Evolutionary conservation across 495 filamentous ascomycete genomes (phyloP).

Genomic region (Endocarpon pusillum): DNA sequence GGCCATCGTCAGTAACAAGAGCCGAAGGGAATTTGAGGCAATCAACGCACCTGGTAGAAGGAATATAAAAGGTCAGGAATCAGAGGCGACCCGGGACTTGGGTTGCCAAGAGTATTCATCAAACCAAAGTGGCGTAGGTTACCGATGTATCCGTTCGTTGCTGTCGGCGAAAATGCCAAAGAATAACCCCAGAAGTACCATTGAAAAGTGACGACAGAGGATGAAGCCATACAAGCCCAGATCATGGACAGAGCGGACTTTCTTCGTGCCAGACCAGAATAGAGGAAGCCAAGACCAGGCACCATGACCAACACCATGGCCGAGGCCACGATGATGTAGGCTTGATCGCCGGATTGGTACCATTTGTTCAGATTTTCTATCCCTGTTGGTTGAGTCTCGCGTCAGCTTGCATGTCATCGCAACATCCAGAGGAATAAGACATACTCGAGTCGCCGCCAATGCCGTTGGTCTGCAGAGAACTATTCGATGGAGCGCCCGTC

Average conservation of each 20-base stretch:
- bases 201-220: constrained; percentile 51
- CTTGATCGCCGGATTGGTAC: constrained; percentile 54
- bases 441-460: constrained; percentile 71
- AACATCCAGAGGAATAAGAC: too few species aligned
- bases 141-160: constrained; percentile 48
- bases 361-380: constrained; percentile 79
- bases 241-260: constrained; percentile 55
- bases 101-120: constrained; percentile 43
- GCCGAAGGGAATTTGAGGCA: neutral
- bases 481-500: constrained; percentile 56
- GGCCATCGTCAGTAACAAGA: constrained; percentile 7
- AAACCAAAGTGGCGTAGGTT: constrained; percentile 48
- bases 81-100: constrained; percentile 44
- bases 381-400: constrained; percentile 22
- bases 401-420: neutral
- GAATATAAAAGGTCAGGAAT: constrained; percentile 46
- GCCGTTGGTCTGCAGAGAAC: constrained; percentile 53
- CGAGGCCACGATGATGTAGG: constrained; percentile 80
- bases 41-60: constrained; percentile 45
- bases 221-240: constrained; percentile 49
- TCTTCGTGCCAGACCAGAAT: constrained; percentile 45
- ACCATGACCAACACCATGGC: constrained; percentile 94
- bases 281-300: constrained; percentile 54
- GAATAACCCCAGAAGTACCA: constrained; percentile 68
- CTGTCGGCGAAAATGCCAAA: constrained; percentile 46